Base-by-base conservation (phyloP, 768 basidiomycete genomes). In the Krasilnikovozyma curviuscula region DNA sequence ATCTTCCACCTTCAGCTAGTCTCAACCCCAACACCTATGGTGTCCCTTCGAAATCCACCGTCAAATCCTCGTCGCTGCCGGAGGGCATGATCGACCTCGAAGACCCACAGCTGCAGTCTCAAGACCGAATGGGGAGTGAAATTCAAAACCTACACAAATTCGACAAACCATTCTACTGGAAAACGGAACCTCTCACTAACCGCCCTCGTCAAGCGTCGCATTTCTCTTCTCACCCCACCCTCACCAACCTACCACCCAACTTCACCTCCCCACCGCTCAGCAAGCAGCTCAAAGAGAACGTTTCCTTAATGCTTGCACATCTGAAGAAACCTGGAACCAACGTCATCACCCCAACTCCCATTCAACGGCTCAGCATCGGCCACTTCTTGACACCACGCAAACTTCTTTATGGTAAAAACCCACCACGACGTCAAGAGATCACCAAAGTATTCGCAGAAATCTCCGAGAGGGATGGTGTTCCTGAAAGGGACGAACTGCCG, bases 341-440 rank as follows among this genome's bases (percentile, higher is more conserved):
- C 45, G n/a, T 23, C 25, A 13, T 30, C 35, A 13, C 12, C 2
- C 44, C 50, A 1, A 52, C 50, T 3, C 50, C 50, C 10, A 43
- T 52, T 21, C 50, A 52, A 28, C 45, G 50, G 25, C 50, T 52
- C 28, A 35, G 32, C 18, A 44, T 52, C 27, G 40, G 41, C 10
- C 44, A 52, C 46, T 52, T 46, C 41, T 47, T 52, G 33, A 38
- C 46, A 19, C 44, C 38, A 14, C 40, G 40, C 24, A 24, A 27
- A 16, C 3, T 6, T 12, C 4, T 28, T 5, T 16, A 4, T 14
- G 25, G n/a, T 2, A 19, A 24, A 28, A 24, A 9, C n/a, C 14
- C 40, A 2, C 12, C n/a, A 12, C 19, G 19, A 6, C 23, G 29
- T 28, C 18, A 2, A 14, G 18, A 21, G 25, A 29, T 19, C 24